phyloP scores from a whole-genome alignment of 371 early-diverging fungal species.

The Circinella minor region DNA sequence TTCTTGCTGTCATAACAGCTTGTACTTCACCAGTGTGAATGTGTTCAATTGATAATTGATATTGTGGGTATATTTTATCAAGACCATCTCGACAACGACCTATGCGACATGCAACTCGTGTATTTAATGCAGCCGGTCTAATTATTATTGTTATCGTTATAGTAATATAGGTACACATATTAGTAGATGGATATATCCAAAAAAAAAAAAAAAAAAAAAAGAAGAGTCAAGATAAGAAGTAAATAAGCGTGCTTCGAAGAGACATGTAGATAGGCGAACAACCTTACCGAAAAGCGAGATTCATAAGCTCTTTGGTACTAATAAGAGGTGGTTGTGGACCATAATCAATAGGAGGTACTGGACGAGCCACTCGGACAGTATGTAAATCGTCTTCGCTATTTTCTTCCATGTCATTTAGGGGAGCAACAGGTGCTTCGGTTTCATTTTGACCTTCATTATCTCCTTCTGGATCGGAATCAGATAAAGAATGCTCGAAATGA shows the following conservation, averaged over 20 bases:
- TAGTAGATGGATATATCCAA: background rate
- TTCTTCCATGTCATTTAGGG: constrained; percentile 8
- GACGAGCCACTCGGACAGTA: constrained; percentile 45
- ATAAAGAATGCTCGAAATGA: background rate
- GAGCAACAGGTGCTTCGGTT: constrained; percentile 16
- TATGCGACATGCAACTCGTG: constrained; percentile 78
- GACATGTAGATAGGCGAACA: no score
- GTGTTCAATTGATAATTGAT: constrained; percentile 78
- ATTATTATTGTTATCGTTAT: background rate
- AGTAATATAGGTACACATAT: no score
- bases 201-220: background rate
- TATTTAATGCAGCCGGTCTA: constrained; percentile 80
- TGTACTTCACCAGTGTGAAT: constrained; percentile 50
- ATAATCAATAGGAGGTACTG: constrained; percentile 44
- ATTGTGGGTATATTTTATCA: constrained; percentile 73
- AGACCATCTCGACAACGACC: constrained; percentile 72
- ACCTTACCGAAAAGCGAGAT: constrained; percentile 45
- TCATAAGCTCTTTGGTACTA: constrained; percentile 33
- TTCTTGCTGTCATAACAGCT: constrained; percentile 70
- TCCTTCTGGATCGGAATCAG: constrained; percentile 20
- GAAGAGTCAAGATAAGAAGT: background rate
- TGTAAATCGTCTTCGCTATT: constrained; percentile 13
- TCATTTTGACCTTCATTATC: constrained; percentile 9
- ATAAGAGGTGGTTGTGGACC: constrained; percentile 30
- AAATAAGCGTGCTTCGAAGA: background rate